Evolutionary conservation across 805 yeast species (phyloP), one percentile per base, ranked within the genome.

Genomic region (Candida dendrica): DNA sequence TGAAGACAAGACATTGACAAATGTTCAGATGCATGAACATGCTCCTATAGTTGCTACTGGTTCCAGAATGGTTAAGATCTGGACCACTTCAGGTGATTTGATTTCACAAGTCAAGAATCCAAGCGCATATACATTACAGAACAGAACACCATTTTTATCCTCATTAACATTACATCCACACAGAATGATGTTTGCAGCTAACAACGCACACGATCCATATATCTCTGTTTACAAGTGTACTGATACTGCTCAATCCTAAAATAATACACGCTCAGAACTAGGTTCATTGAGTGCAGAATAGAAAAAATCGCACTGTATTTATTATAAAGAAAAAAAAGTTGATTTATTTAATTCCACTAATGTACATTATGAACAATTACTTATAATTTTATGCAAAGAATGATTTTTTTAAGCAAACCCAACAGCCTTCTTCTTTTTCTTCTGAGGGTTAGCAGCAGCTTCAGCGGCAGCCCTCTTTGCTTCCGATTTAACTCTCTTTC

Each of bases 31-130:
- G 5, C 98, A 93, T 63, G 98, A 93, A 55, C 98, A 93, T 64
- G 98, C 98, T 0, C 98, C 98, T 1, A 72, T 93, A 3, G 76
- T 93, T 43, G 91, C 90, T 2, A 84, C 96, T 3, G 97, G 96
- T 0, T 81, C 90, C 2, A 83, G 83, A 47, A 71, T 75, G 30
- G 79, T 89, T 14, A 82, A 86, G 36, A 63, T 93, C 5, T 90
- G 93, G 85, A 79, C 95, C 3, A 87, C 96, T 0, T 67, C 84
- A 0, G 98, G 98, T 3, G 84, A 85, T 45, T 59, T 77, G 42
- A 65, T 90, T 6, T 66, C 86, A 1, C 71, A 75, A 9, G 74
- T 90, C 49, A 74, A 72, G 53, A 79, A 68, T 41, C 62, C 64
- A 16, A 53, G 63, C 33, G 58, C 60, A 9, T 64, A 54, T 16